These are phyloP conservation scores for Fusarium chlamydosporum DNA, from an alignment of 2,329 filamentous ascomycete genomes.

Conservation along the genomic window DNA sequence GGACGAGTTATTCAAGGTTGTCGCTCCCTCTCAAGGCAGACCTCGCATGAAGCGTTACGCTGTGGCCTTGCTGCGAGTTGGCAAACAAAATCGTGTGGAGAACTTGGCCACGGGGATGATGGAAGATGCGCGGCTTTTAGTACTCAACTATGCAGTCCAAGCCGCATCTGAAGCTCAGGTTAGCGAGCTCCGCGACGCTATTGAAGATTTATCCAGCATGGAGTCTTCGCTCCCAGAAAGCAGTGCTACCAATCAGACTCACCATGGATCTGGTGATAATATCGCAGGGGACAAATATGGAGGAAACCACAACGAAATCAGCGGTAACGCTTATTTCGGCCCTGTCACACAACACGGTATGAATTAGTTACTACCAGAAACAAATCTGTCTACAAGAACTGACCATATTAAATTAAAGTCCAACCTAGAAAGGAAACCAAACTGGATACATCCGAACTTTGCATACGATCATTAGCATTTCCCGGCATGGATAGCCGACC, in stretches of 20 bases:
- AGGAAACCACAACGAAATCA: background rate
- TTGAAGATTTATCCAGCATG: fast-evolving
- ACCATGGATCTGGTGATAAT: slow-evolving; percentile 4
- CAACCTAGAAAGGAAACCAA: fast-evolving
- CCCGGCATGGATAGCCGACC: background rate
- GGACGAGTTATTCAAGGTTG: background rate
- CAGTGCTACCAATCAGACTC: background rate
- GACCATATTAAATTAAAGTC: fast-evolving
- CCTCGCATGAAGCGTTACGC: background rate
- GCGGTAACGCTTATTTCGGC: background rate
- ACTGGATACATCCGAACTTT: fast-evolving
- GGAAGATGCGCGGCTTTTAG: background rate
- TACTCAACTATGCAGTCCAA: background rate
- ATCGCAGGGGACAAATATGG: background rate
- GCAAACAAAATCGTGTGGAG: background rate
- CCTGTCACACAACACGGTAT: background rate
- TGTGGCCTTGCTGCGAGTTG: background rate
- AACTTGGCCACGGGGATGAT: background rate
- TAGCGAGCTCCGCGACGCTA: background rate
- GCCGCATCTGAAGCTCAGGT: background rate
- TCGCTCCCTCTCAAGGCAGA: fast-evolving
- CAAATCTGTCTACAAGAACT: background rate
- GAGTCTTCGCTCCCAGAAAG: fast-evolving
- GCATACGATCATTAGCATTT: background rate
- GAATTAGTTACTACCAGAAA: background rate